Conservation (phyloP, 202 grass and related monocot species). For the Elaeis oleifera region DNA sequence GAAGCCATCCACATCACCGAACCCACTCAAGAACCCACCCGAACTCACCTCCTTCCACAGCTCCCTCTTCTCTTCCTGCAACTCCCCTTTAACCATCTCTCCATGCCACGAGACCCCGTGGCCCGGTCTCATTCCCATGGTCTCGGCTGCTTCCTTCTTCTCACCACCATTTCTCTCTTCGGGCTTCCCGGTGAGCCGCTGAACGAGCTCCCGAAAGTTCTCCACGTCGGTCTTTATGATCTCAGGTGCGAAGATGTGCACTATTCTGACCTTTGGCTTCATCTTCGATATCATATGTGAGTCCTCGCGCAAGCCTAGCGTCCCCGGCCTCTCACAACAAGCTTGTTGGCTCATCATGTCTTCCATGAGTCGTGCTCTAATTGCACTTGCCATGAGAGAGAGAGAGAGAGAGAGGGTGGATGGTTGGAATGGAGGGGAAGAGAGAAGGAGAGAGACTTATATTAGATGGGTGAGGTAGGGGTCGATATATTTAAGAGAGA, state of each 20-base stretch:
- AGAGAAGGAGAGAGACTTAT: too few relatives aligned
- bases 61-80: conserved; percentile 36
- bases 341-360: conserved; percentile 7
- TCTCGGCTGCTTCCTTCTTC: neutral
- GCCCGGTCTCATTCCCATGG: too few relatives aligned
- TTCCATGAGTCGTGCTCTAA: conserved; percentile 11
- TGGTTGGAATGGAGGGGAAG: too few relatives aligned
- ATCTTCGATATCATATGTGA: conserved; percentile 14
- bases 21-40: conserved; percentile 45
- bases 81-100: conserved; percentile 16
- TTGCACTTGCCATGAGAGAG: too few relatives aligned
- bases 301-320: conserved; percentile 8
- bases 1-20: conserved; percentile 28
- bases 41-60: conserved; percentile 10
- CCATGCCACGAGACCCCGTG: neutral
- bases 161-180: neutral
- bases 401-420: too few relatives aligned
- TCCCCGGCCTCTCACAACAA: neutral
- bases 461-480: too few relatives aligned
- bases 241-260: conserved; percentile 75
- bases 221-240: conserved; percentile 78
- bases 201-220: conserved; percentile 76
- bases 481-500: too few relatives aligned
- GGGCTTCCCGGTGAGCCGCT: conserved; percentile 69
- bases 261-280: conserved; percentile 58